phyloP scores from a whole-genome alignment of 179 eudicot genomes.

The Camellia oleifera region DNA sequence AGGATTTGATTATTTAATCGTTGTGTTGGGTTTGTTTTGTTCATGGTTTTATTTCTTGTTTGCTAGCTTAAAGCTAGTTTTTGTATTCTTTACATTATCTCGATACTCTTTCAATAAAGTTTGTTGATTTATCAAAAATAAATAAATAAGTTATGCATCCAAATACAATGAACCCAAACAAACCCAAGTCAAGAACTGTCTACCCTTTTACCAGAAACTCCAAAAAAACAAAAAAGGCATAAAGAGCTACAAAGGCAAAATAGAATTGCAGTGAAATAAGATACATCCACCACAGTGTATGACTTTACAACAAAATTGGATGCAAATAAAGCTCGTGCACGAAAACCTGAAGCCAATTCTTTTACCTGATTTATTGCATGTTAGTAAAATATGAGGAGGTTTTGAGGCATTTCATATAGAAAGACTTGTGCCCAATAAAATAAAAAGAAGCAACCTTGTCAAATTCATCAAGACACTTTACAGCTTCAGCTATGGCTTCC shows the following conservation, averaged over 20 bases:
- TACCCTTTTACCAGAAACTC: not conserved
- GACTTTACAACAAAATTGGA: not conserved
- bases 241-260: not conserved
- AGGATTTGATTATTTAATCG: no score
- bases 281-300: not conserved
- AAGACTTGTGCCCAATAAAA: conserved; percentile 9
- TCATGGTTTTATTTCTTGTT: no score
- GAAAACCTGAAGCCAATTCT: not conserved
- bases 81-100: no score
- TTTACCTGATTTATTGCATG: not conserved
- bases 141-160: not conserved
- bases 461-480: conserved; percentile 66
- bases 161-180: conserved; percentile 1
- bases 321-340: not conserved
- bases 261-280: not conserved
- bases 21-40: no score
- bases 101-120: no score
- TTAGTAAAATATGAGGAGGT: not conserved
- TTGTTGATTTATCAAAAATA: no score
- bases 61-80: no score
- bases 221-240: not conserved
- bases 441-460: conserved; percentile 56
- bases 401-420: conserved; percentile 1
- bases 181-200: not conserved
- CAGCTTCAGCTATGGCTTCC: conserved; percentile 83